phyloP scores from a whole-genome alignment of 192 early-diverging fungal species.

The Paraglomus occultum region DNA sequence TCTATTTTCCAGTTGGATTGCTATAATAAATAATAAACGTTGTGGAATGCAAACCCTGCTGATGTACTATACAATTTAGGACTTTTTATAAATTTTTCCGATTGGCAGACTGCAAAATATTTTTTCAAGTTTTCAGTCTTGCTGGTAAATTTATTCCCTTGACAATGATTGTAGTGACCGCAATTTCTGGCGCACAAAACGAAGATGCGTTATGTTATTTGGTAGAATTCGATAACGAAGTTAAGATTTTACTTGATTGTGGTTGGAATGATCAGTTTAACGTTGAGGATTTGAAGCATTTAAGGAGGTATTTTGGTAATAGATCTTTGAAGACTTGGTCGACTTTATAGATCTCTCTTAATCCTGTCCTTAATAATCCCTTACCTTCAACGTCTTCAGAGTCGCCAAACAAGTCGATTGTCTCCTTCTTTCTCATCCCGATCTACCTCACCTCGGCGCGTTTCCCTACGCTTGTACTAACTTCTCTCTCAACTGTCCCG shows the following conservation, averaged over 20 bases:
- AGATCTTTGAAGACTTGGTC: too few relatives aligned
- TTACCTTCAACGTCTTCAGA: constrained; percentile 40
- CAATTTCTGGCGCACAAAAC: constrained; percentile 81
- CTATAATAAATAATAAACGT: too few relatives aligned
- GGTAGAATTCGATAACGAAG: constrained; percentile 88
- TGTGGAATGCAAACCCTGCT: too few relatives aligned
- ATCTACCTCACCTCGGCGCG: constrained; percentile 85
- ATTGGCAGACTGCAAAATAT: too few relatives aligned
- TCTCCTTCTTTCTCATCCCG: constrained; percentile 86
- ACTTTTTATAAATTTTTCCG: too few relatives aligned
- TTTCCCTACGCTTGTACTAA: constrained; percentile 74
- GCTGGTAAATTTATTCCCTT: too few relatives aligned
- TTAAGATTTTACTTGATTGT: constrained; percentile 93
- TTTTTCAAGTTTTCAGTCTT: too few relatives aligned
- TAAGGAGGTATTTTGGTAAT: constrained; percentile 58
- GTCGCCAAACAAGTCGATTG: constrained; percentile 88
- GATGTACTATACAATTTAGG: too few relatives aligned
- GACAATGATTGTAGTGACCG: constrained; percentile 59
- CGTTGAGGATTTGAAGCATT: constrained; percentile 58
- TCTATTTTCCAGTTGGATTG: too few relatives aligned
- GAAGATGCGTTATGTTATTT: constrained; percentile 89
- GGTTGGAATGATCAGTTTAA: constrained; percentile 84
- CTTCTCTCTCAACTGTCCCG: constrained; percentile 81
- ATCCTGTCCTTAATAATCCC: background rate
- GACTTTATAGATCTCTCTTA: background rate